A percentile compares a stretch with the other conserved stretches of the same genome.
Conservation (phyloP, 2,329 filamentous ascomycete species). For the Cephalotrichum gorgonifer region DNA sequence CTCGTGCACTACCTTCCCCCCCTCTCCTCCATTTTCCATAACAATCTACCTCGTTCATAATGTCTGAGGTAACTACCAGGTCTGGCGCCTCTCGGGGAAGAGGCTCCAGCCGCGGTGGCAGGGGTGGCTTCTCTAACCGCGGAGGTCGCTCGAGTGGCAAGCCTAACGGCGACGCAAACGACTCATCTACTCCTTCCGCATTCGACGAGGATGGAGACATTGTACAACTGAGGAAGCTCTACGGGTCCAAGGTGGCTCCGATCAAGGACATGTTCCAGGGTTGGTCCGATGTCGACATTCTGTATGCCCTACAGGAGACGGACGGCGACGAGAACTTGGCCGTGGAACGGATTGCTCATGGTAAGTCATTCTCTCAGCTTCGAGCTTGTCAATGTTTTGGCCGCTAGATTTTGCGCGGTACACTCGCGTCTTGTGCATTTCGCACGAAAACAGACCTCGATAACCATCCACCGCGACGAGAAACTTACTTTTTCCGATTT, state of each 20-base stretch:
- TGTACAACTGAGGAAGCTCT: slow-evolving; percentile 83
- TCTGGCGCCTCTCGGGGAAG: slow-evolving; percentile 77
- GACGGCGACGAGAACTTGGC: slow-evolving; percentile 67
- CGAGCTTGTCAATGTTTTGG: neutral
- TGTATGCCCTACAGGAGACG: slow-evolving; percentile 85
- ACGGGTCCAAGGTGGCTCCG: slow-evolving; percentile 65
- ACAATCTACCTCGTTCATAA: slow-evolving; percentile 34
- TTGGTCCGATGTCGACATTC: slow-evolving; percentile 91
- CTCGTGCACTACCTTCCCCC: slow-evolving; percentile 2
- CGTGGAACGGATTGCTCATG: slow-evolving; percentile 71
- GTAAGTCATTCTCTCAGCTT: slow-evolving; percentile 30
- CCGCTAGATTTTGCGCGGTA: neutral
- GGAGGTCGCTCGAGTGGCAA: slow-evolving; percentile 53
- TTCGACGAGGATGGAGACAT: slow-evolving; percentile 81
- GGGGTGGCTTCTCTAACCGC: slow-evolving; percentile 64
- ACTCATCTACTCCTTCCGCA: slow-evolving; percentile 21
- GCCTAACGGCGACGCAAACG: slow-evolving; percentile 60
- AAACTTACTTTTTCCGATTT: slow-evolving; percentile 1
- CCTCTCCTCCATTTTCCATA: slow-evolving; percentile 4
- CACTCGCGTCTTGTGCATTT: neutral
- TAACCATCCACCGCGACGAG: slow-evolving; percentile 6
- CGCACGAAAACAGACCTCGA: too few species aligned
- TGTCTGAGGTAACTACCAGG: slow-evolving; percentile 92
- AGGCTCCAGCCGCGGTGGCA: slow-evolving; percentile 79
- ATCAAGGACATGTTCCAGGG: slow-evolving; percentile 91